These are phyloP conservation scores for Pyrenophora graminea DNA, from an alignment of 2,329 filamentous ascomycete genomes.

Conservation along the genomic window DNA sequence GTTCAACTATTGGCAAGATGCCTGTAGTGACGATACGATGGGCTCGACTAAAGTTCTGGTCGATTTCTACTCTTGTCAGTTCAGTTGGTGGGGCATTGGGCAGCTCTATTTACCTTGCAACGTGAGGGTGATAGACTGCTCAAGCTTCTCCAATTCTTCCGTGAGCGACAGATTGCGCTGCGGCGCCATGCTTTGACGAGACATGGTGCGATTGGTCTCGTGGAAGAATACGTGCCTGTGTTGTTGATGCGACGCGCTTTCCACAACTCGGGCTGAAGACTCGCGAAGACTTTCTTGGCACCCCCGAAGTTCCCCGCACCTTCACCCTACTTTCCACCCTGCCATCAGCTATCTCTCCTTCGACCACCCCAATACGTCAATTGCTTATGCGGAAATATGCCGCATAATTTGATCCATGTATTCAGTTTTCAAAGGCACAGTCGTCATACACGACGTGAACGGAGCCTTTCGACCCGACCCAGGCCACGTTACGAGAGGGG, in stretches of 20 bases:
- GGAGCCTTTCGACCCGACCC: slow-evolving; percentile 19
- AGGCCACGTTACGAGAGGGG: slow-evolving; percentile 29
- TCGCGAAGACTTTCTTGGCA: slow-evolving; percentile 20
- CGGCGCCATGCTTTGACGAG: slow-evolving; percentile 53
- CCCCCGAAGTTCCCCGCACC: slow-evolving; percentile 23
- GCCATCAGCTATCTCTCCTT: background rate
- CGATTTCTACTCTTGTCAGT: slow-evolving; percentile 72
- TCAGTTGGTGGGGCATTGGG: slow-evolving; percentile 26
- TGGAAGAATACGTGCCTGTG: background rate
- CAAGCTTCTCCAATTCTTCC: slow-evolving; percentile 92
- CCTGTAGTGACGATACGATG: slow-evolving; percentile 94
- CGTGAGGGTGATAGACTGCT: slow-evolving; percentile 95
- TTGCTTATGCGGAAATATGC: slow-evolving; percentile 7
- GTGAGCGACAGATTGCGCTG: slow-evolving; percentile 74
- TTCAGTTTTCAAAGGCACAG: too few relatives aligned
- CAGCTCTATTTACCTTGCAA: slow-evolving; percentile 69
- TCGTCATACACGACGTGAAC: slow-evolving; percentile 14
- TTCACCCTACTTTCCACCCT: background rate
- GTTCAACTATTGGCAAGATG: slow-evolving; percentile 90
- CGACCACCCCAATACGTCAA: background rate
- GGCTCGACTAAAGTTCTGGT: slow-evolving; percentile 95
- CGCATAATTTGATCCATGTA: background rate
- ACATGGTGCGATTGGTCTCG: slow-evolving; percentile 48
- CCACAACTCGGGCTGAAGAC: slow-evolving; percentile 12
- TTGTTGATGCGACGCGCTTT: slow-evolving; percentile 20